Evolutionary conservation across 1,284 basidiomycete genomes (phyloP).

Genomic region (Mycena citricolor): DNA sequence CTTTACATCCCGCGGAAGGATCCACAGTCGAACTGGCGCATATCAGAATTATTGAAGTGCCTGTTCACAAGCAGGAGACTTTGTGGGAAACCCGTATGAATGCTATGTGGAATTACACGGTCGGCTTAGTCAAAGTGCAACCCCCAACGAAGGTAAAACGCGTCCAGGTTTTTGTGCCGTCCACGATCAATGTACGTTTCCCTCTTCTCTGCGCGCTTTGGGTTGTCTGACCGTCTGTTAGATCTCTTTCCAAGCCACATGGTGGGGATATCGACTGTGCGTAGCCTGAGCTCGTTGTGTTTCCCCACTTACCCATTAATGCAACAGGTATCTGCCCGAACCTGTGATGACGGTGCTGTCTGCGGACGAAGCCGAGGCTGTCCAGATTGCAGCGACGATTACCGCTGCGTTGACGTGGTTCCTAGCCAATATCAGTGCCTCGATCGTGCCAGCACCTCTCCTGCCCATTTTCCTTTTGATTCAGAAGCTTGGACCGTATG

Average conservation of each 20-base stretch:
- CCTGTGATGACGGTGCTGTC: slow-evolving; percentile 55
- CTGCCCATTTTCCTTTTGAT: slow-evolving; percentile 55
- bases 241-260: slow-evolving; percentile 68
- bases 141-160: slow-evolving; percentile 26
- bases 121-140: slow-evolving; percentile 17
- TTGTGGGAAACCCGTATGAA: slow-evolving; percentile 20
- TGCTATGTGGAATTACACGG: slow-evolving; percentile 17
- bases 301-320: not conserved
- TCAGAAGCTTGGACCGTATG: slow-evolving; percentile 65
- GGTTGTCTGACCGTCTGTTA: slow-evolving; percentile 67
- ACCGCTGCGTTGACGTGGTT: slow-evolving; percentile 72
- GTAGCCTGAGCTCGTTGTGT: slow-evolving; percentile 31
- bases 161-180: slow-evolving; percentile 59
- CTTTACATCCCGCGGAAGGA: slow-evolving; percentile 57
- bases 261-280: slow-evolving; percentile 81
- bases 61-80: slow-evolving; percentile 10
- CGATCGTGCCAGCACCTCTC: slow-evolving; percentile 58
- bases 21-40: slow-evolving; percentile 68
- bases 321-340: slow-evolving; percentile 20
- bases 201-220: too few relatives aligned
- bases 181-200: slow-evolving; percentile 13
- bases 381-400: slow-evolving; percentile 72
- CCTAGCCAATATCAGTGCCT: slow-evolving; percentile 57
- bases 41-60: slow-evolving; percentile 25
- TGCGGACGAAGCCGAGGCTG: slow-evolving; percentile 51